Percentiles rank a stretch among this genome's conserved stretches.
phyloP scores from a whole-genome alignment of 306 rosid species.

The Citrullus amarus region DNA sequence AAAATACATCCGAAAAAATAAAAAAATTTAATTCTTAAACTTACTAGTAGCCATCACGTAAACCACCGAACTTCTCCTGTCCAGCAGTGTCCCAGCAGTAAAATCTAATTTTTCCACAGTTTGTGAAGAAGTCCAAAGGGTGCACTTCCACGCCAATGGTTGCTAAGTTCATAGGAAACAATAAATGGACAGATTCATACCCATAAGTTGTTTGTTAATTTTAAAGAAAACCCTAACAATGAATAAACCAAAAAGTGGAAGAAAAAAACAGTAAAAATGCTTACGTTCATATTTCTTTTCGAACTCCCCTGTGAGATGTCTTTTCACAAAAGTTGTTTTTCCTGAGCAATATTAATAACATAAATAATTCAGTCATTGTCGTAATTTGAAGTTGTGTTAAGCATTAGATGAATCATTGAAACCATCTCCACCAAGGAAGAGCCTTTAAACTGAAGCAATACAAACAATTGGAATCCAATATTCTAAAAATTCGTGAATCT shows the following conservation, averaged over 20 bases:
- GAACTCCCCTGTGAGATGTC: constrained; percentile 69
- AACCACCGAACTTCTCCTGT: constrained; percentile 73
- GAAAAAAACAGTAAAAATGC: background rate
- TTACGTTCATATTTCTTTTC: constrained; percentile 79
- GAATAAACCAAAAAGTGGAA: background rate
- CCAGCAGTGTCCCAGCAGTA: constrained; percentile 89
- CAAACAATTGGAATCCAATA: background rate
- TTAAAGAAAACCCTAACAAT: background rate
- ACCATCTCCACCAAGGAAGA: background rate
- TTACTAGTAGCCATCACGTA: constrained; percentile 78
- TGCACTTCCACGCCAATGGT: constrained; percentile 82
- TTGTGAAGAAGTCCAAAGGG: constrained; percentile 62
- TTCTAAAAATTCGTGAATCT: background rate
- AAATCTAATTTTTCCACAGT: constrained; percentile 57
- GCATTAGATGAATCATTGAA: background rate
- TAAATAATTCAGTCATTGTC: background rate
- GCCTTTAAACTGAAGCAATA: background rate
- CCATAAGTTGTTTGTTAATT: background rate
- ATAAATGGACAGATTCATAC: background rate
- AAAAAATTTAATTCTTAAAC: background rate
- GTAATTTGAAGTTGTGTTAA: background rate
- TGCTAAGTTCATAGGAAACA: constrained; percentile 14
- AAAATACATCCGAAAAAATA: background rate
- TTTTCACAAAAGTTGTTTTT: constrained; percentile 67
- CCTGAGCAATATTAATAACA: constrained; percentile 23